Base-by-base conservation (phyloP, 1,284 basidiomycete species). In the Leccinum angustisporum region DNA sequence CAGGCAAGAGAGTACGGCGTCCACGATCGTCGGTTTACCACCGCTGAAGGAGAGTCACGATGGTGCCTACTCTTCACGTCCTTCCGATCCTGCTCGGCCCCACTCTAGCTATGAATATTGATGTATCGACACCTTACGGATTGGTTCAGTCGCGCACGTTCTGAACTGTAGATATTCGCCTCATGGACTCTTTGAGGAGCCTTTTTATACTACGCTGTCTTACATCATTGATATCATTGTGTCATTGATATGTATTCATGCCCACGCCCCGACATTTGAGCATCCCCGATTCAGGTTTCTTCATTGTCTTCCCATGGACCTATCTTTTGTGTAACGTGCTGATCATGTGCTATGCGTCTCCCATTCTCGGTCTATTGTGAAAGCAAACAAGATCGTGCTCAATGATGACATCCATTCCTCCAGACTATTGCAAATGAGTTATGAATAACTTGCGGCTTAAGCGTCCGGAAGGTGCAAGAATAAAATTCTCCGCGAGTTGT, bases 21-120 rank as follows among this genome's bases (percentile, higher is more conserved):
- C 85, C 25, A 86, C 86, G 61, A 77, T 87, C 53, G 70, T 85
- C 63, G 78, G 75, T 54, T 77, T 81, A 65, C 83, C 84, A 56
- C 72, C 78, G 40, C 81, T 83, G 25, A 77, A 75, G 58, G 81
- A 83, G 67, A 69, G 69, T 4, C 76, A 76, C 62, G 71, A 65
- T 48, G 75, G 75, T 50, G 25, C 51, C 48, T 68, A 76, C 52
- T 33, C 43, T 13, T 34, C 65, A 25, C 54, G 38, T 52, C 51
- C 8, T 43, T 5, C 18, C 4, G 56, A 68, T 18, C 38, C 57
- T 25, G 21, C 16, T 52, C 81, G 81, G 69, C 66, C 78, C 66
- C 82, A 83, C 76, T 79, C 82, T 85, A 75, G 79, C 78, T 84
- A 68, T 56, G 74, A 9, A 66, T 25, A 25, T 3, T 48, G 46